Evolutionary conservation across 2,329 filamentous ascomycete species (phyloP).

Genomic region (Nothopassalora personata): DNA sequence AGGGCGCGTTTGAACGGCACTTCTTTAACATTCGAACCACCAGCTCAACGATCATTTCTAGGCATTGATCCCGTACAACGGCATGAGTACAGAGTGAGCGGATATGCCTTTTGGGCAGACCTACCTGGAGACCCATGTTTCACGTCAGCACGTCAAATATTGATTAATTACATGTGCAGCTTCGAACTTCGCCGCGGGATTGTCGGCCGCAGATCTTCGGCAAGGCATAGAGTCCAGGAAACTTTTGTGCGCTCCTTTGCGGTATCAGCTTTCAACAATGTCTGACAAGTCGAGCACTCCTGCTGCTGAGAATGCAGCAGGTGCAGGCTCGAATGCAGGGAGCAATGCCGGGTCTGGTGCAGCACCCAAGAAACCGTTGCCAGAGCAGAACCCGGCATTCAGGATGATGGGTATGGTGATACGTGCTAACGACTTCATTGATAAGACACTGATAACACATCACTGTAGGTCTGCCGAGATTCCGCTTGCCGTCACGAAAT

Average conservation of each 20-base stretch:
- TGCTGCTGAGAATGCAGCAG: conserved; percentile 16
- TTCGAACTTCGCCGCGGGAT: not conserved
- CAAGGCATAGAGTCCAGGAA: not conserved
- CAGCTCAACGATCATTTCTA: too few relatives aligned
- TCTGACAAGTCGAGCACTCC: conserved; percentile 19
- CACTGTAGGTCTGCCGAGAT: conserved; percentile 66
- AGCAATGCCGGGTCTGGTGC: conserved; percentile 1
- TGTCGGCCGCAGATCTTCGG: not conserved
- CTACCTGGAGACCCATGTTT: too few relatives aligned
- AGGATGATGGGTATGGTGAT: conserved; percentile 57
- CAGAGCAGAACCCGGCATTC: conserved; percentile 63
- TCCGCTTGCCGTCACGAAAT: conserved; percentile 88
- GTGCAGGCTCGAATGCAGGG: conserved; percentile 7
- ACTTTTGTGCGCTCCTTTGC: not conserved
- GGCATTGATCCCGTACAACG: too few relatives aligned
- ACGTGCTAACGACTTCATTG: not conserved
- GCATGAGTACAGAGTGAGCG: too few relatives aligned
- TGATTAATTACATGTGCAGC: not conserved
- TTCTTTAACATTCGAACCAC: too few relatives aligned
- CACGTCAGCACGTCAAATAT: not conserved
- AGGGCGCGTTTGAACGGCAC: too few relatives aligned
- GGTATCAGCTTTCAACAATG: conserved; percentile 7
- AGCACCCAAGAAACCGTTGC: conserved; percentile 17
- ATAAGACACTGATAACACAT: conserved; percentile 11
- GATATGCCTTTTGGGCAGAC: too few relatives aligned